Percentiles rank a stretch among this genome's conserved stretches.
Evolutionary conservation across 1,284 basidiomycete genomes (phyloP).

Genomic region (Erythrobasidium hasegawianum): DNA sequence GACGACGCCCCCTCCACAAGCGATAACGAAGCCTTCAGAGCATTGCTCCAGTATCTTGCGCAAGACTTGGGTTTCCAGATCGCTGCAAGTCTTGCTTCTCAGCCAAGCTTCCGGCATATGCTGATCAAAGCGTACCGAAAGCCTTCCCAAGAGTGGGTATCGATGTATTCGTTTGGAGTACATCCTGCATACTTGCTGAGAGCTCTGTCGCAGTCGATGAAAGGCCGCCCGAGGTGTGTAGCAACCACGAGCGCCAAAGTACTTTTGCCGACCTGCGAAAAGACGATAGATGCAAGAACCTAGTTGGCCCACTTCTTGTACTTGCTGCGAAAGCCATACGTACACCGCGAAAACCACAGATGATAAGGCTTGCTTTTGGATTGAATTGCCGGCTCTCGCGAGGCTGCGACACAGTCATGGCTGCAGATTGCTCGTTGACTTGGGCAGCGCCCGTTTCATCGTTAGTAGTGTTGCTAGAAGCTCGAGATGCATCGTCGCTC

Average conservation of each 20-base stretch:
- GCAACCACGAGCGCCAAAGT: slow-evolving; percentile 43
- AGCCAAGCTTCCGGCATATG: no score
- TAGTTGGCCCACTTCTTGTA: not conserved
- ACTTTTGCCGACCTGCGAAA: slow-evolving; percentile 41
- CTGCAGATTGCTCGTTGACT: no score
- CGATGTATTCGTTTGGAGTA: slow-evolving; percentile 28
- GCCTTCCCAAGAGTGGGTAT: slow-evolving; percentile 36
- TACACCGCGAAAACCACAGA: not conserved
- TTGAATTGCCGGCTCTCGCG: not conserved
- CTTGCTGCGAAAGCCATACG: not conserved
- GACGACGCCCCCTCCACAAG: slow-evolving; percentile 35
- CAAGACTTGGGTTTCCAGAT: slow-evolving; percentile 26
- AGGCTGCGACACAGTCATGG: no score
- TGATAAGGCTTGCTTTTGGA: slow-evolving; percentile 1
- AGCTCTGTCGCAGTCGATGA: slow-evolving; percentile 40
- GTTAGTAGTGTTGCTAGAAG: no score
- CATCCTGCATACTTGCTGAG: slow-evolving; percentile 32
- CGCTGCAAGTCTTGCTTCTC: no score
- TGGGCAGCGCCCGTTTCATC: no score
- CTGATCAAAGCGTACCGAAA: slow-evolving; percentile 24
- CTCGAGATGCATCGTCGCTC: no score
- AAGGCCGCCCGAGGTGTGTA: slow-evolving; percentile 41
- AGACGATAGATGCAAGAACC: not conserved
- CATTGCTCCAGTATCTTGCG: slow-evolving; percentile 15
- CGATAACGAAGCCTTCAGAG: slow-evolving; percentile 27